Evolutionary conservation across 495 filamentous ascomycete genomes (phyloP), one percentile per base, ranked within the genome.

Genomic region (Hamigera avellanea): DNA sequence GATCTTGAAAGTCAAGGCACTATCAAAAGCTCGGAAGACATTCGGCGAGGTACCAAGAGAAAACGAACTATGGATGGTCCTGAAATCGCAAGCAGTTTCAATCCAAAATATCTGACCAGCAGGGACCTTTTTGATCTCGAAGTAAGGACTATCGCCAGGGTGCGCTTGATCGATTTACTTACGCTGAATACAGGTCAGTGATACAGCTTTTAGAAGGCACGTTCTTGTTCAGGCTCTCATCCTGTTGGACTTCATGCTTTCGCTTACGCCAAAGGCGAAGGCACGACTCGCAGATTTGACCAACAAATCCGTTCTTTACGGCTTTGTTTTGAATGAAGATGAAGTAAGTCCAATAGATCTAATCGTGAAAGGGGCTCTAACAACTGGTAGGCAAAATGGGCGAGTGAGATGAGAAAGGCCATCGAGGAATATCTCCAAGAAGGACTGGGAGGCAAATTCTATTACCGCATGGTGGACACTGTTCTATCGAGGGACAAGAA

Each of bases 41-140:
- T 57, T 28, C 70, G 74, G 25, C 69, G 68, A 29, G 73, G 75
- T 6, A 56, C 67, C n/a, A 93, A 93, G 56, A 70, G 83, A 19
- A 94, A 89, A 52, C 72, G 76, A 17, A 59, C 49, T 25, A 70
- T 72, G 19, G 71, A 79, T 29, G 65, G 60, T 0, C 70, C 73
- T 32, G 71, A 76, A 35, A 66, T 86, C 31, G 70, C 79, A 21
- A 82, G 77, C 51, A 80, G 72, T 15, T 94, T 93, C 64, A 96
- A 96, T 48, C 87, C 91, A 7, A 96, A 95, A 51, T 99, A 96
- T 57, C 69, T 99, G 8, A 99, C 91, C 14, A 93, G 85, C 44
- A 71, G 82, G 34, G 93, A 96, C 53, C 69, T 99, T 2, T 99
- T 99, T 59, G 84, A 91, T 44, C 74, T 96, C 30, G 91, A 99